These are phyloP conservation scores for Fusarium piperis DNA, from an alignment of 2,329 filamentous ascomycete species.

Conservation along the genomic window DNA sequence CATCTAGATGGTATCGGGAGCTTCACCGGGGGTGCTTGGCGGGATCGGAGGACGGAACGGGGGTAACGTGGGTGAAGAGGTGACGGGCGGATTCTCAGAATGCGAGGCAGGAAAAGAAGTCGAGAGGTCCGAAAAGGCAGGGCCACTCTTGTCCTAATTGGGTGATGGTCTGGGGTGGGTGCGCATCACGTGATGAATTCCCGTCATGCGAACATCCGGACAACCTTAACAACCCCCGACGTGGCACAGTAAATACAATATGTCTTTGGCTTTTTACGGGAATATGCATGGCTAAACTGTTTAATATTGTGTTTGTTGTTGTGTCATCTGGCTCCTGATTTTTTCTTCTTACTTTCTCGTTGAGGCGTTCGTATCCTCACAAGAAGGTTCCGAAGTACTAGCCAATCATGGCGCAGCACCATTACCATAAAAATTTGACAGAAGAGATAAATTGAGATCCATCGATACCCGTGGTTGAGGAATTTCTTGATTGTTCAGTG, in stretches of 20 bases:
- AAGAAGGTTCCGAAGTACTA: neutral
- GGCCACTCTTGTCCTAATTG: neutral
- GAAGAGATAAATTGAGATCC: neutral
- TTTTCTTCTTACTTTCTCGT: neutral
- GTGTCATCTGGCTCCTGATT: neutral
- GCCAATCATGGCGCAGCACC: slow-evolving; percentile 13
- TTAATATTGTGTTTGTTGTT: neutral
- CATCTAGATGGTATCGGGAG: slow-evolving; percentile 39
- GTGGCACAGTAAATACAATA: neutral
- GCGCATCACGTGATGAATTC: neutral
- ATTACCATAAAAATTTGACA: slow-evolving; percentile 18
- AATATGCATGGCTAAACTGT: neutral
- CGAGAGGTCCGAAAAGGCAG: slow-evolving; percentile 20
- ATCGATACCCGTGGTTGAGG: neutral
- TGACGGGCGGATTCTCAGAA: slow-evolving; percentile 49
- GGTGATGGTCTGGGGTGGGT: neutral
- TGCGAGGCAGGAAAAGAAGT: slow-evolving; percentile 45
- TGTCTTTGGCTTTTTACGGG: neutral
- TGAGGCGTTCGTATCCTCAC: neutral
- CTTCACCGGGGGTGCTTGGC: slow-evolving; percentile 40
- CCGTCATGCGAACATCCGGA: neutral
- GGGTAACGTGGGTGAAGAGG: slow-evolving; percentile 37
- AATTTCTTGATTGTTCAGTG: neutral
- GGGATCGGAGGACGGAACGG: slow-evolving; percentile 42
- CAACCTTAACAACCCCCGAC: neutral